Evolutionary conservation across 192 early-diverging fungal genomes (phyloP).

Genomic region (Cladochytrium replicatum): DNA sequence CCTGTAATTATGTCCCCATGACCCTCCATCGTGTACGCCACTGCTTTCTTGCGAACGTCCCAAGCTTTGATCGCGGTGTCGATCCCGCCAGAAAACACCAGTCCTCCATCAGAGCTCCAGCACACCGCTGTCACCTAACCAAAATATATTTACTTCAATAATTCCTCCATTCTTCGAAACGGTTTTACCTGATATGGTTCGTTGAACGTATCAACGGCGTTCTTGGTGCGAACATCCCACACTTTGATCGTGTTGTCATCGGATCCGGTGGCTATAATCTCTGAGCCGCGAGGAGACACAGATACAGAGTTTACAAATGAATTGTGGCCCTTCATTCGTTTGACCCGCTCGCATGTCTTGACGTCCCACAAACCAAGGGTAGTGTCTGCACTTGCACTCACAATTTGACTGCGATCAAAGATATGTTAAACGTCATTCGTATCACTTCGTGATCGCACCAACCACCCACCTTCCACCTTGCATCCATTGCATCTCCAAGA

Average conservation of each 20-base stretch:
- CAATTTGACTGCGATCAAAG: conserved; percentile 46
- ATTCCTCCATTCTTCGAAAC: not conserved
- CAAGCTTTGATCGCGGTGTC: conserved; percentile 84
- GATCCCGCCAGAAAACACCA: conserved; percentile 77
- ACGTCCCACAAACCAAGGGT: conserved; percentile 71
- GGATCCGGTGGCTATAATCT: conserved; percentile 68
- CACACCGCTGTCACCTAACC: conserved; percentile 72
- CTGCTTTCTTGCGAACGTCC: conserved; percentile 71
- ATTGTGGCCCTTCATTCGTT: conserved; percentile 70
- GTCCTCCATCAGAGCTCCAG: conserved; percentile 62
- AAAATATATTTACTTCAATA: conserved; percentile 15
- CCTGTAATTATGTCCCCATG: conserved; percentile 90
- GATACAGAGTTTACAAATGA: conserved; percentile 77
- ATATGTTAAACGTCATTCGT: not conserved
- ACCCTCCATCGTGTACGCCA: conserved; percentile 59
- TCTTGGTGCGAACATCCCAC: conserved; percentile 30
- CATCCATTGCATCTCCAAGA: conserved; percentile 89
- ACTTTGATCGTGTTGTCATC: conserved; percentile 76
- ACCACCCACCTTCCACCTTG: conserved; percentile 56
- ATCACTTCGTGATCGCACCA: not conserved
- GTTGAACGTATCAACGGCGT: conserved; percentile 26
- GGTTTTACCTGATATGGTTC: conserved; percentile 12
- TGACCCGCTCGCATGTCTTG: conserved; percentile 69
- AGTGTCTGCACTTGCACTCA: conserved; percentile 73
- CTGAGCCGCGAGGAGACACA: conserved; percentile 56